phyloP scores from a whole-genome alignment of 2,329 filamentous ascomycete species.

The Stachybotrys elegans region DNA sequence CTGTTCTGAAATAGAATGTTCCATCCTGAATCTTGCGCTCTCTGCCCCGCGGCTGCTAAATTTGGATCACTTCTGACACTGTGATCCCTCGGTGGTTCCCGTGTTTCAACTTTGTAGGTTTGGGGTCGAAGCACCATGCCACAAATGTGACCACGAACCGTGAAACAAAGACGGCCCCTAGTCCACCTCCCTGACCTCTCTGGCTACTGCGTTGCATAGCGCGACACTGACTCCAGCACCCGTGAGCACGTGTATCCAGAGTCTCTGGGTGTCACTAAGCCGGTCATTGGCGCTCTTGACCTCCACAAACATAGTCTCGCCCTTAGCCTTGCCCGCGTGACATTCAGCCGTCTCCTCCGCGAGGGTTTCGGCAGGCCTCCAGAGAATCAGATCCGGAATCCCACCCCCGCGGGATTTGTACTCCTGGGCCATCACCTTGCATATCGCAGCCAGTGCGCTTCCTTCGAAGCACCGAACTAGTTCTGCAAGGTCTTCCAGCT shows the following conservation, averaged over 20 bases:
- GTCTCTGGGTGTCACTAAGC: conserved; percentile 87
- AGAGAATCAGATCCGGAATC: conserved; percentile 88
- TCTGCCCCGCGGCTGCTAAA: no score
- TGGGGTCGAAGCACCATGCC: no score
- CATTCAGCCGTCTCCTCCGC: conserved; percentile 18
- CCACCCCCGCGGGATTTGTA: conserved; percentile 83
- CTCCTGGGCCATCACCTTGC: conserved; percentile 93
- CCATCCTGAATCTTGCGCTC: no score
- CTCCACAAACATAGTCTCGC: conserved; percentile 70
- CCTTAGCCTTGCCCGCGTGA: conserved; percentile 31
- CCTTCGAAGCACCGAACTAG: conserved; percentile 74
- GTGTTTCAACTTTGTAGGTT: no score
- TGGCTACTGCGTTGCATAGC: conserved; percentile 61
- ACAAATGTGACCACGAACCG: no score
- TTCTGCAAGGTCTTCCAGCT: conserved; percentile 71
- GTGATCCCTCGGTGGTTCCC: no score
- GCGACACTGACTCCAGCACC: conserved; percentile 83
- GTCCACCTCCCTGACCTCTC: conserved; percentile 40
- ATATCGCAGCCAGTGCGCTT: conserved; percentile 75
- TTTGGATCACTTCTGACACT: no score
- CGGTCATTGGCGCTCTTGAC: conserved; percentile 87
- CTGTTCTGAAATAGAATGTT: no score
- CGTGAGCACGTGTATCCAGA: conserved; percentile 94
- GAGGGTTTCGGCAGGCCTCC: conserved; percentile 45
- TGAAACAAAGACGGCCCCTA: no score